These are phyloP conservation scores for Coniella lustricola DNA, from an alignment of 2,329 filamentous ascomycete genomes.

Conservation along the genomic window DNA sequence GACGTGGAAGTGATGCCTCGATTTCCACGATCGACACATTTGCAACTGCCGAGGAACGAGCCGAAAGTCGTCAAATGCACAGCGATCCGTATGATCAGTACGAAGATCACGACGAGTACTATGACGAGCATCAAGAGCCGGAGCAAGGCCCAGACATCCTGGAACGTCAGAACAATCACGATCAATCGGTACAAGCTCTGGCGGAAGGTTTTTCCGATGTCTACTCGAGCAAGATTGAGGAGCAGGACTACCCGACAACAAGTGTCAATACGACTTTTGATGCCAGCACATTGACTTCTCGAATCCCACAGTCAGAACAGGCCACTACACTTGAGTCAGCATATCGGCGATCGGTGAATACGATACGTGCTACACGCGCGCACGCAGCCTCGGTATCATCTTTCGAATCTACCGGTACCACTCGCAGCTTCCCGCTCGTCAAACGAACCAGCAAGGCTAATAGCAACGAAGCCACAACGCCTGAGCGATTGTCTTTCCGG, in stretches of 20 bases:
- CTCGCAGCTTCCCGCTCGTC: conserved; percentile 55
- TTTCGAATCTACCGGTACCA: conserved; percentile 51
- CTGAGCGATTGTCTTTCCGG: conserved; percentile 41
- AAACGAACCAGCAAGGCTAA: conserved; percentile 39
- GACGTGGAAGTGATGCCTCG: conserved; percentile 41
- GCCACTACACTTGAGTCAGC: conserved; percentile 26
- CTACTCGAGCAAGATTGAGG: too few species aligned
- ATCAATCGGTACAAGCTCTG: too few species aligned
- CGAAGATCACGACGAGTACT: not conserved
- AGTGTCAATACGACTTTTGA: conserved; percentile 14
- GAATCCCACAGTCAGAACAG: conserved; percentile 8
- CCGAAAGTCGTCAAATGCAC: conserved; percentile 29
- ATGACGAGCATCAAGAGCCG: not conserved
- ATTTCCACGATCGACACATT: conserved; percentile 48
- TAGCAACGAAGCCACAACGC: conserved; percentile 35
- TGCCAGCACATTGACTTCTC: too few species aligned
- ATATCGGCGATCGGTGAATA: conserved; percentile 36
- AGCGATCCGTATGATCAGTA: conserved; percentile 20
- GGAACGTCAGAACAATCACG: too few species aligned
- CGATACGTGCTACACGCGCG: conserved; percentile 28
- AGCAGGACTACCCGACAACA: too few species aligned
- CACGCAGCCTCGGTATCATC: conserved; percentile 53
- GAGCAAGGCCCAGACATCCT: too few species aligned
- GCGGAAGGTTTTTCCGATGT: too few species aligned
- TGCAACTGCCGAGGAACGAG: conserved; percentile 48